These are phyloP conservation scores for Fusarium nelsonii DNA, from an alignment of 2,329 filamentous ascomycete species.

Conservation along the genomic window DNA sequence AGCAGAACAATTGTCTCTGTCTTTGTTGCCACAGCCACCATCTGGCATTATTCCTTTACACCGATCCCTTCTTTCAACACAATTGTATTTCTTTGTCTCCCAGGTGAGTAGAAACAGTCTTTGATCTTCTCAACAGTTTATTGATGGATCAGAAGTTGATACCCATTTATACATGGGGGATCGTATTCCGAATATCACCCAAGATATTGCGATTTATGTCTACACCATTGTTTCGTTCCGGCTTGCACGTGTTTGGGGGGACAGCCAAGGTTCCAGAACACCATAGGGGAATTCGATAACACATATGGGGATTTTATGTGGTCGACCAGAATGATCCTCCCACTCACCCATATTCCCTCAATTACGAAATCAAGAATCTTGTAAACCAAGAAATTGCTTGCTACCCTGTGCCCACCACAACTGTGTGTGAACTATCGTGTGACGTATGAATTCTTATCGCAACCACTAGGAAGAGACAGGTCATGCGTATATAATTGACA, in stretches of 20 bases:
- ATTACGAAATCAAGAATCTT: not conserved
- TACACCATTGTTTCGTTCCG: not conserved
- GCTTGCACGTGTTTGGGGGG: not conserved
- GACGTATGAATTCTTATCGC: slow-evolving; percentile 1
- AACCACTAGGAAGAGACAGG: not conserved
- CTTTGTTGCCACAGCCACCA: slow-evolving; percentile 19
- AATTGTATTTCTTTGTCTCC: not conserved
- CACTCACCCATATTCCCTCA: slow-evolving; percentile 4
- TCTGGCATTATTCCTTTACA: slow-evolving; percentile 9
- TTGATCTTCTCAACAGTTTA: not conserved
- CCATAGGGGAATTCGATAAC: not conserved
- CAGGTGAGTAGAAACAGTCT: not conserved
- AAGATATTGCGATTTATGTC: not conserved
- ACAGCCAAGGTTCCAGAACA: not conserved
- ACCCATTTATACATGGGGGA: slow-evolving; percentile 3
- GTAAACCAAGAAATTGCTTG: not conserved
- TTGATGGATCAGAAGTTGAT: slow-evolving; percentile 22
- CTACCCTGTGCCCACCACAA: slow-evolving; percentile 1
- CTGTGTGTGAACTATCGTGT: slow-evolving; percentile 14
- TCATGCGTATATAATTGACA: slow-evolving; percentile 13
- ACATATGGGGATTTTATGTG: slow-evolving; percentile 1
- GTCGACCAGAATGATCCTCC: slow-evolving; percentile 12
- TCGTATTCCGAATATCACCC: not conserved
- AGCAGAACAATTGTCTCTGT: not conserved
- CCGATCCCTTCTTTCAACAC: slow-evolving; percentile 1